Base-by-base conservation (phyloP, 139 green algal species). In the Edaphochlamys debaryana region DNA sequence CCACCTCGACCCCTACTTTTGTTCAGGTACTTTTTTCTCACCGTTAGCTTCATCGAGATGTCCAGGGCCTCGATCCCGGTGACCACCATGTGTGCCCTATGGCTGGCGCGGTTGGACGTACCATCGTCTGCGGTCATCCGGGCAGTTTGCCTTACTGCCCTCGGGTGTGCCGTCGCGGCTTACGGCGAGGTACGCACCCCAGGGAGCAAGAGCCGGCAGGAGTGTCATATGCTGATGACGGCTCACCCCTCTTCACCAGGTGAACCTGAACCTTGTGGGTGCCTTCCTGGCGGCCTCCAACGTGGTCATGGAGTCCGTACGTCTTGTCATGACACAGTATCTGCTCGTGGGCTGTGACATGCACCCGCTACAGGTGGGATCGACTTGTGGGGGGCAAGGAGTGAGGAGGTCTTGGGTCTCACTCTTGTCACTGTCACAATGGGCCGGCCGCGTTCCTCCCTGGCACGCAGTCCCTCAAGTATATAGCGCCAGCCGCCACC, bases 1-100 rank as follows among this genome's bases (percentile, higher is more conserved):
- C 6, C 30, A 22, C n/a, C n/a, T n/a, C n/a, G n/a, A n/a, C n/a
- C n/a, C n/a, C n/a, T n/a, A n/a, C n/a, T n/a, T n/a, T n/a, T n/a
- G n/a, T n/a, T n/a, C 42, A 83, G 64, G 74, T 88, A 88, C 76
- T 74, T 88, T 23, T 78, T 66, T 38, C 85, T 89, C 15, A 89
- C 85, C 2, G 78, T 89, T 8, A 78, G 78, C 0, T 89, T 89
- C 62, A 89, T 89, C 37, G 85, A 89, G 30, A 89, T 89, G 85
- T 78, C 56, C 1, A 78, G 85, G 34, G 69, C 85, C 20, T 75
- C 71, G 30, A 48, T 89, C 37, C 85, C 85, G 1, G 58, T 89
- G 25, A 83, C 77, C 34, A 80, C 77, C 38, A 89, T 89, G 85
- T 3, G 82, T 3, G 77, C 69, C 29, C 50, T 89, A 69, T 82